phyloP scores from a whole-genome alignment of 208 protist genomes.

The Trypanosoma boissoni region DNA sequence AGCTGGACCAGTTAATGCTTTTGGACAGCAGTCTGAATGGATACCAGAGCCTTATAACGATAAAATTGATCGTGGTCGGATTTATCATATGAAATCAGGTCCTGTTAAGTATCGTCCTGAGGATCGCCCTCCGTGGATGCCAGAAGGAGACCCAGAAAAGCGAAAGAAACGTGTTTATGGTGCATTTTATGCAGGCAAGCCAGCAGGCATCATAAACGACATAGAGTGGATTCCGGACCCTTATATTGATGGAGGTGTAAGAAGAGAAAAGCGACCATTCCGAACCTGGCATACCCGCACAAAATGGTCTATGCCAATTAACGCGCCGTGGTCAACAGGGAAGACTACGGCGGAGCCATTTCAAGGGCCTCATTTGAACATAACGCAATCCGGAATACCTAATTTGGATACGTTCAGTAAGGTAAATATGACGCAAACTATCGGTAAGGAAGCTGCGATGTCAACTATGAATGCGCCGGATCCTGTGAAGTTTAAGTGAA shows the following conservation, averaged over 20 bases:
- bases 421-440: slow-evolving; percentile 67
- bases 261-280: slow-evolving; percentile 62
- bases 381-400: slow-evolving; percentile 58
- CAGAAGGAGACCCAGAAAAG: slow-evolving; percentile 58
- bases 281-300: slow-evolving; percentile 87
- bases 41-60: slow-evolving; percentile 79
- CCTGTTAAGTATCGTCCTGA: slow-evolving; percentile 38
- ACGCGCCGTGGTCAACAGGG: slow-evolving; percentile 81
- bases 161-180: slow-evolving; percentile 49
- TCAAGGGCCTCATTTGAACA: slow-evolving; percentile 52
- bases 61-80: slow-evolving; percentile 65
- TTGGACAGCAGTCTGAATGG: slow-evolving; percentile 74
- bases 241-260: slow-evolving; percentile 58
- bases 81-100: slow-evolving; percentile 75
- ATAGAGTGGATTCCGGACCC: slow-evolving; percentile 87
- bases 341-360: slow-evolving; percentile 74
- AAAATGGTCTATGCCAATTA: slow-evolving; percentile 86
- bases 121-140: slow-evolving; percentile 80
- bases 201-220: slow-evolving; percentile 57
- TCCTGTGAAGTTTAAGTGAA: slow-evolving; percentile 30
- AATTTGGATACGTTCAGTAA: slow-evolving; percentile 50
- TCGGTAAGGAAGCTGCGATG: slow-evolving; percentile 74
- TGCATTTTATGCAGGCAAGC: slow-evolving; percentile 78
- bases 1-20: slow-evolving; percentile 61
- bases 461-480: slow-evolving; percentile 37